These are phyloP conservation scores for Pseudotsuga menziesii DNA, from an alignment of 75 land plant genomes.

Conservation along the genomic window DNA sequence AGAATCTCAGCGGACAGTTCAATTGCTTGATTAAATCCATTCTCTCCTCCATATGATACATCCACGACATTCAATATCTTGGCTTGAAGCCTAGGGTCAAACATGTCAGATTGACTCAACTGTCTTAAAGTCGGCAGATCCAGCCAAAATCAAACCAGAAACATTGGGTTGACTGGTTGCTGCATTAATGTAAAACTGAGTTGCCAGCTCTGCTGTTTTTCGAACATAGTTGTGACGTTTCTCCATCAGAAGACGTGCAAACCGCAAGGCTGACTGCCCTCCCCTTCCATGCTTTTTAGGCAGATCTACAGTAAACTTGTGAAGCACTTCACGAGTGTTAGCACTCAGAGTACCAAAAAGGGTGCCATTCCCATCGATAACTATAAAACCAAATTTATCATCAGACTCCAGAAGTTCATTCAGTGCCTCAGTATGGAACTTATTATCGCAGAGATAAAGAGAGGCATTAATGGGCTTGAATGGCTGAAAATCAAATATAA, in stretches of 20 bases:
- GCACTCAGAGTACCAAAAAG: slow-evolving; percentile 80
- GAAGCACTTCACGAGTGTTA: slow-evolving; percentile 56
- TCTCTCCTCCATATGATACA: slow-evolving; percentile 64
- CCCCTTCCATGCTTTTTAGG: slow-evolving; percentile 74
- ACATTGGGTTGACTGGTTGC: slow-evolving; percentile 65
- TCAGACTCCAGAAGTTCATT: slow-evolving; percentile 67
- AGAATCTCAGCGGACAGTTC: slow-evolving; percentile 56
- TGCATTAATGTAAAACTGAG: slow-evolving; percentile 57
- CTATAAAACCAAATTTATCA: slow-evolving; percentile 55
- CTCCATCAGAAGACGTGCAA: slow-evolving; percentile 67
- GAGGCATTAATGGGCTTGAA: slow-evolving; percentile 87
- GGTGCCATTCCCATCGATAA: slow-evolving; percentile 78
- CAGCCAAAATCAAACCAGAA: slow-evolving; percentile 41
- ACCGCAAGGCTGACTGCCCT: slow-evolving; percentile 71
- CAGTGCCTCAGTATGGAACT: slow-evolving; percentile 67
- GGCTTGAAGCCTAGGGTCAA: slow-evolving; percentile 75
- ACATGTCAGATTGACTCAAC: slow-evolving; percentile 78
- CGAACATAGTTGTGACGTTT: slow-evolving; percentile 71
- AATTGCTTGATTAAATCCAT: slow-evolving; percentile 62
- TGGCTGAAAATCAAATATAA: slow-evolving; percentile 65
- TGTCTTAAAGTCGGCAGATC: slow-evolving; percentile 60
- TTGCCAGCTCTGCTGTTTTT: slow-evolving; percentile 57
- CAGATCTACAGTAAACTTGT: slow-evolving; percentile 54
- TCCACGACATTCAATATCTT: slow-evolving; percentile 69
- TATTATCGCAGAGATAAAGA: slow-evolving; percentile 72